Evolutionary conservation across 768 basidiomycete species (phyloP).

Genomic region (Pholiota conissans): DNA sequence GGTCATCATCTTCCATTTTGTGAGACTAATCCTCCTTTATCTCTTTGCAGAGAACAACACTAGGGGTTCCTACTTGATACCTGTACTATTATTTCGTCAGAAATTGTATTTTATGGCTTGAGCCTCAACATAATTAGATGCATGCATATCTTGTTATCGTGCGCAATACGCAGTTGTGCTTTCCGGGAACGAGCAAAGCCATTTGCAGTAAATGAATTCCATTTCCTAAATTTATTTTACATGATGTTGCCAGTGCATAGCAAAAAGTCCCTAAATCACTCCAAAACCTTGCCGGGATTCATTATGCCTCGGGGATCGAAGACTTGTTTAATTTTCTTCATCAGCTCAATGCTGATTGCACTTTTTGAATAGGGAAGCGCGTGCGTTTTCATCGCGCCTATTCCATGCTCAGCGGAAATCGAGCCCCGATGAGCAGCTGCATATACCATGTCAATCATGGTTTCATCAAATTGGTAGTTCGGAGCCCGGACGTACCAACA

Average conservation of each 20-base stretch:
- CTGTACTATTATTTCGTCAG: neutral
- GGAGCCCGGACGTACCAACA: slow-evolving; percentile 56
- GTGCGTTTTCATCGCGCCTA: slow-evolving; percentile 93
- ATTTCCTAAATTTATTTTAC: too few species aligned
- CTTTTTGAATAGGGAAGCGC: slow-evolving; percentile 88
- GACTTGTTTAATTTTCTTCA: slow-evolving; percentile 85
- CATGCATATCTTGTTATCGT: too few species aligned
- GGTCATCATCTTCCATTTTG: neutral
- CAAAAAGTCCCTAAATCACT: slow-evolving; percentile 29
- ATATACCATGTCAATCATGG: slow-evolving; percentile 1
- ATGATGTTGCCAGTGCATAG: too few species aligned
- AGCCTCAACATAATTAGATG: too few species aligned
- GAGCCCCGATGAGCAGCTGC: slow-evolving; percentile 81
- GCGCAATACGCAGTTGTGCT: too few species aligned
- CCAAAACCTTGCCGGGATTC: slow-evolving; percentile 86
- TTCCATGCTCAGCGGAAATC: slow-evolving; percentile 95
- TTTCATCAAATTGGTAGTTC: neutral
- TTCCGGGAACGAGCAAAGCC: neutral
- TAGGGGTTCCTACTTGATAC: slow-evolving; percentile 33
- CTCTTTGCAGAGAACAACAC: slow-evolving; percentile 34
- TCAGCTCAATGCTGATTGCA: slow-evolving; percentile 76
- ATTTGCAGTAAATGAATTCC: too few species aligned
- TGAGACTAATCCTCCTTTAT: neutral
- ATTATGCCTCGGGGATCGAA: slow-evolving; percentile 93
- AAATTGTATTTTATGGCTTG: neutral